Evolutionary conservation across 2,329 filamentous ascomycete genomes (phyloP).

Genomic region (Colletotrichum gigasporum): DNA sequence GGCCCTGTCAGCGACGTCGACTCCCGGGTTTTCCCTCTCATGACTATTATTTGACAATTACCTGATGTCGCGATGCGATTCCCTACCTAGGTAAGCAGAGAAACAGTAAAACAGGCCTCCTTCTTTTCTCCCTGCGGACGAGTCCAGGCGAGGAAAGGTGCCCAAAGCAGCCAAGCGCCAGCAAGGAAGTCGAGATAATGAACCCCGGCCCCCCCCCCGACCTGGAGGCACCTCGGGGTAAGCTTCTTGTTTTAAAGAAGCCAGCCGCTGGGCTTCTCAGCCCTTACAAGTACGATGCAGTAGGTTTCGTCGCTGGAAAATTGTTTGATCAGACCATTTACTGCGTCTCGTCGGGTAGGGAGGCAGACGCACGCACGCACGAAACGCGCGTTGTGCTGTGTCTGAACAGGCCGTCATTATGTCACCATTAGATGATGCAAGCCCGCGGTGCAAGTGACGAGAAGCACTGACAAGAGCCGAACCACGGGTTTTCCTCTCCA

Average conservation of each 20-base stretch:
- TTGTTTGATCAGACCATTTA: not conserved
- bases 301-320: not conserved
- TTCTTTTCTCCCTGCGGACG: not conserved
- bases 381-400: conserved; percentile 3
- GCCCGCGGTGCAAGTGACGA: not conserved
- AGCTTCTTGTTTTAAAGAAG: not conserved
- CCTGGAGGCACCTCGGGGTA: too few species aligned
- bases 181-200: too few species aligned
- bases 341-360: not conserved
- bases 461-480: not conserved
- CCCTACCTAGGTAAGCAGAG: too few species aligned
- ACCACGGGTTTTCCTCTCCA: not conserved
- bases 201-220: too few species aligned
- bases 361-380: not conserved
- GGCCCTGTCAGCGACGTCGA: not conserved
- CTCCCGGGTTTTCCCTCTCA: not conserved
- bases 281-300: too few species aligned
- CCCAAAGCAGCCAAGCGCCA: too few species aligned
- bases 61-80: not conserved
- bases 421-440: conserved; percentile 11
- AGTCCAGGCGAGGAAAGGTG: too few species aligned
- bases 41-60: conserved; percentile 2
- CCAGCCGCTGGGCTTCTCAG: not conserved
- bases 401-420: conserved; percentile 17
- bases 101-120: not conserved